phyloP scores from a whole-genome alignment of 805 yeast species.

The Tetrapisispora namnaoensis region DNA sequence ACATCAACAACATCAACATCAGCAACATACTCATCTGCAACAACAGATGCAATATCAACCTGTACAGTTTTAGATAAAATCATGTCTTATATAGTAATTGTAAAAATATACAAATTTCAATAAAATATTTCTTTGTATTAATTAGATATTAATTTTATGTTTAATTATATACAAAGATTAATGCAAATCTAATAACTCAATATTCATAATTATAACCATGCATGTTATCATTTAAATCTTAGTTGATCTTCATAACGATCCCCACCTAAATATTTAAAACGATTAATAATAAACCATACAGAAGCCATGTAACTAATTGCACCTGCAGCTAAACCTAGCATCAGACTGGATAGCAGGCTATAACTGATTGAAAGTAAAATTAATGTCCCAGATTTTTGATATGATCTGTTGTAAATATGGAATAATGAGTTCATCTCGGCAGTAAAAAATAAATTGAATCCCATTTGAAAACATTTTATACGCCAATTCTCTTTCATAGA shows the following conservation, averaged over 20 bases:
- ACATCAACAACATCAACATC: constrained; percentile 4
- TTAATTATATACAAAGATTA: neutral
- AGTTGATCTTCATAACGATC: neutral
- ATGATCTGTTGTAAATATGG: constrained; percentile 49
- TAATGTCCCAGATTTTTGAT: constrained; percentile 58
- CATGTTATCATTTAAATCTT: neutral
- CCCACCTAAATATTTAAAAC: constrained; percentile 4
- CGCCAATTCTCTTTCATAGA: constrained; percentile 43
- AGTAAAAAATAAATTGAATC: constrained; percentile 64
- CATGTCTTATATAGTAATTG: neutral
- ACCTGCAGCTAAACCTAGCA: constrained; percentile 66
- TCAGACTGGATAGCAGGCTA: constrained; percentile 50
- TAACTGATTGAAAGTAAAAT: constrained; percentile 61
- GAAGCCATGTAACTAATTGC: constrained; percentile 64
- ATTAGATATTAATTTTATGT: neutral
- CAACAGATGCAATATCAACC: constrained; percentile 1
- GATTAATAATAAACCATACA: constrained; percentile 48
- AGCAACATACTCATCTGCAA: neutral
- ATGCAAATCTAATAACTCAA: neutral
- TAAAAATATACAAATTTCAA: neutral
- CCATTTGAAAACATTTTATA: constrained; percentile 68
- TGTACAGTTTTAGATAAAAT: constrained; percentile 2
- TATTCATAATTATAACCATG: neutral
- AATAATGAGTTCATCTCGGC: constrained; percentile 58
- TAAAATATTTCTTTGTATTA: constrained; percentile 1